These are phyloP conservation scores for Patellaria atrata DNA, from an alignment of 495 filamentous ascomycete genomes.

Conservation along the genomic window DNA sequence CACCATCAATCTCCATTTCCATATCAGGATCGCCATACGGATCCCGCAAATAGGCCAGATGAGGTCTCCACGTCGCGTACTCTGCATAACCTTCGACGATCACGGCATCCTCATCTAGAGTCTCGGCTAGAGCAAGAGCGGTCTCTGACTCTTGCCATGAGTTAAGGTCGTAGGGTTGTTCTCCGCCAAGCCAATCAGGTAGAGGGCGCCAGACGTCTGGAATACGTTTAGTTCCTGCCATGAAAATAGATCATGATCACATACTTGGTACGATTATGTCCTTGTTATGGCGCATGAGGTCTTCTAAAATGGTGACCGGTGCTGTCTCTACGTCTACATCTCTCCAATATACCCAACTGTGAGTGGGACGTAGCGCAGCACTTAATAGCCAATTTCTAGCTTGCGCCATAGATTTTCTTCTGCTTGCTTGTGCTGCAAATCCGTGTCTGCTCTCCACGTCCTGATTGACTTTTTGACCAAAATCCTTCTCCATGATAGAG, in stretches of 20 bases:
- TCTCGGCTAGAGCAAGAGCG: constrained; percentile 82
- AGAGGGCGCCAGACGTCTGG: constrained; percentile 96
- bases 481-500: constrained; percentile 96
- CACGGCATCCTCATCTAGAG: constrained; percentile 93
- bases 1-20: constrained; percentile 99
- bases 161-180: constrained; percentile 97
- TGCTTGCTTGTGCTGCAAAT: constrained; percentile 86
- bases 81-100: constrained; percentile 99
- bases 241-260: constrained; percentile 25
- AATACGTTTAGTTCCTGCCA: constrained; percentile 5
- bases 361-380: constrained; percentile 82
- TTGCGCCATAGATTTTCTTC: constrained; percentile 95
- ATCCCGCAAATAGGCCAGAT: constrained; percentile 92
- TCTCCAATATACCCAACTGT: constrained; percentile 99
- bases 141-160: constrained; percentile 99
- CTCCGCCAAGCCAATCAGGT: constrained; percentile 96
- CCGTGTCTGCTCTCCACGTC: constrained; percentile 96
- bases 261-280: constrained; percentile 97
- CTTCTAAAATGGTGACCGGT: constrained; percentile 88
- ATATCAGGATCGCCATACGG: constrained; percentile 97
- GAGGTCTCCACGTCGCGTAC: constrained; percentile 96
- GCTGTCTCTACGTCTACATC: constrained; percentile 98
- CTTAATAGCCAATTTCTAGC: constrained; percentile 95
- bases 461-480: constrained; percentile 94
- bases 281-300: constrained; percentile 97